Evolutionary conservation across 108 stramenopile genomes (phyloP), one percentile per base, ranked within the genome.

Genomic region (Pseudonitzschia delicatissima): DNA sequence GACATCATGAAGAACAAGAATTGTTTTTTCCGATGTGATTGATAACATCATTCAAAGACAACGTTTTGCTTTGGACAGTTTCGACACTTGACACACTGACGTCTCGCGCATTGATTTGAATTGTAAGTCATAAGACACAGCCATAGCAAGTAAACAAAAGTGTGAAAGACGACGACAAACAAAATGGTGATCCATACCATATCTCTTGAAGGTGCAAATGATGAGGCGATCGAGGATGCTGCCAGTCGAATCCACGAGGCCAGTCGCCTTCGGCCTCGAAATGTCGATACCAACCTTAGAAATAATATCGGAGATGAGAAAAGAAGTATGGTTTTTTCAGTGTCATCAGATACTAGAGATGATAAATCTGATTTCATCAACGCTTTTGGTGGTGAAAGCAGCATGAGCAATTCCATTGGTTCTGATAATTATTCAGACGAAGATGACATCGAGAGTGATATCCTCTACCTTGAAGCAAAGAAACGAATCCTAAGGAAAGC

Each of bases 361-460:
- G 23, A 25, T 23, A 9, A 15, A 18, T 11, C 9, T 23, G 20
- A 25, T 18, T 18, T 9, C 11, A 18, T 23, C 18, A 35, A n/a
- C n/a, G 58, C 8, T 34, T 13, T 18, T 11, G 13, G 23, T 11
- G 18, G 15, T 25, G 37, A 33, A 4, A 11, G 15, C 17, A 1
- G 31, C 53, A 17, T 3, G 13, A 11, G 12, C 26, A 32, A 64
- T 20, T 48, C 23, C 21, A 21, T 4, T 23, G 18, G 3, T 6
- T 18, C 15, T 15, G 45, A 45, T 52, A 21, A 51, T 21, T 27
- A 36, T 37, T 12, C 34, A 5, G 50, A 66, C 7, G 40, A 68
- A 31, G 50, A 66, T 20, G 51, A 40, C 20, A 62, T 69, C 31
- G 69, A 69, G 29, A 62, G 35, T 27, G 35, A 60, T n/a, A 69